phyloP scores from a whole-genome alignment of 768 basidiomycete genomes.

The Pleurotus citrinopileatus region DNA sequence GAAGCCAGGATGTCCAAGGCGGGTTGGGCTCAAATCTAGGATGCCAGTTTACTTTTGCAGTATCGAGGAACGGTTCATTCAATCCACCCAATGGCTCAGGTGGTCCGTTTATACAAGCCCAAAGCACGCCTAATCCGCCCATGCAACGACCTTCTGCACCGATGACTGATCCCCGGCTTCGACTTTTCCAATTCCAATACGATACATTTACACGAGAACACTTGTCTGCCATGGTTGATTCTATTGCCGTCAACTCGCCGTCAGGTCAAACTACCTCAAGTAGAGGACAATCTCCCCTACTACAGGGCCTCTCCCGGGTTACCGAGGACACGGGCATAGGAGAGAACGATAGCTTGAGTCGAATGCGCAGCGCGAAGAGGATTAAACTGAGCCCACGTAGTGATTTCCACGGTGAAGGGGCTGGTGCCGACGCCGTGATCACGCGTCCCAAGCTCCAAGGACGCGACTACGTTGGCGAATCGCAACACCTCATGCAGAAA shows the following conservation, averaged over 20 bases:
- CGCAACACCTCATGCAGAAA: slow-evolving; percentile 73
- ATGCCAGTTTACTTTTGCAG: slow-evolving; percentile 73
- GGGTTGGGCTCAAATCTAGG: slow-evolving; percentile 28
- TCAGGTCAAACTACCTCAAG: slow-evolving; percentile 52
- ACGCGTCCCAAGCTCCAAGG: slow-evolving; percentile 45
- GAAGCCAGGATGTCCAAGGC: slow-evolving; percentile 32
- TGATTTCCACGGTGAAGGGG: slow-evolving; percentile 55
- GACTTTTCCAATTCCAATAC: slow-evolving; percentile 91
- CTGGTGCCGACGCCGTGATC: slow-evolving; percentile 42
- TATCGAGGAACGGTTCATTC: slow-evolving; percentile 40
- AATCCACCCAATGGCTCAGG: slow-evolving; percentile 24
- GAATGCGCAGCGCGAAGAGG: slow-evolving; percentile 75
- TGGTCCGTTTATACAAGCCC: slow-evolving; percentile 47
- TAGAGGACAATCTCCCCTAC: slow-evolving; percentile 43
- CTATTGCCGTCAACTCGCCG: slow-evolving; percentile 80
- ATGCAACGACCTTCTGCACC: slow-evolving; percentile 28
- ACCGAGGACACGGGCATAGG: slow-evolving; percentile 38
- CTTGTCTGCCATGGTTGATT: slow-evolving; percentile 90
- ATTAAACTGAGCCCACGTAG: slow-evolving; percentile 71
- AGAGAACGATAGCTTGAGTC: slow-evolving; percentile 36
- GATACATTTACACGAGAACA: slow-evolving; percentile 96
- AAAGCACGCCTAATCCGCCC: slow-evolving; percentile 54
- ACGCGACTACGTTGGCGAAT: slow-evolving; percentile 78
- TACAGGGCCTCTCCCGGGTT: slow-evolving; percentile 44
- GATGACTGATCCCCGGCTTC: slow-evolving; percentile 69